These are phyloP conservation scores for Arabis hirsuta DNA, from an alignment of 345 rosid species.

Conservation along the genomic window DNA sequence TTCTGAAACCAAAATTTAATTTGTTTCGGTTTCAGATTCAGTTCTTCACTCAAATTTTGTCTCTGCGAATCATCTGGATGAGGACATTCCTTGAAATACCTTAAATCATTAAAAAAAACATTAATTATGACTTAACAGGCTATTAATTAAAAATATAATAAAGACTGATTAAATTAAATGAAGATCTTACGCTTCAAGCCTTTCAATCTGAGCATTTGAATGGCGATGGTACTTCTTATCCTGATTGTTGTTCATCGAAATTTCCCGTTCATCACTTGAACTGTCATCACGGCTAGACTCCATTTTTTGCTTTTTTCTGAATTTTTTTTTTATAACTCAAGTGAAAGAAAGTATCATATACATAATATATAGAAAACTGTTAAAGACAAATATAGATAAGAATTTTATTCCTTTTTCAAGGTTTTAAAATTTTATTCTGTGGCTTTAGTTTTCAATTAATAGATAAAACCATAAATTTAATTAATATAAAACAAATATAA, in stretches of 20 bases:
- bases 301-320: constrained; percentile 1
- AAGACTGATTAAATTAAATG: not conserved
- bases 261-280: constrained; percentile 54
- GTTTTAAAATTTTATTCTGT: not conserved
- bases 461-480: too few relatives aligned
- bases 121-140: constrained; percentile 1
- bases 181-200: constrained; percentile 63
- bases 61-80: constrained; percentile 78
- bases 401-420: not conserved
- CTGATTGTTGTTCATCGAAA: constrained; percentile 40
- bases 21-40: constrained; percentile 60
- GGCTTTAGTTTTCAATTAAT: not conserved
- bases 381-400: constrained; percentile 1
- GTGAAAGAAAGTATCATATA: not conserved
- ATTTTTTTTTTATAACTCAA: not conserved
- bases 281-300: constrained; percentile 34
- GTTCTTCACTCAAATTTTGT: constrained; percentile 54
- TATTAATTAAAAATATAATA: not conserved
- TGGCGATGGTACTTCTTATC: constrained; percentile 57
- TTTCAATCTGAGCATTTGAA: constrained; percentile 49
- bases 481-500: too few relatives aligned
- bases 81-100: constrained; percentile 73
- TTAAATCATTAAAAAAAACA: constrained; percentile 29
- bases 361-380: not conserved
- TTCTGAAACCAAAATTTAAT: constrained; percentile 91